Evolutionary conservation across 257 asterid genomes (phyloP).

Genomic region (Solanum paucissectum): DNA sequence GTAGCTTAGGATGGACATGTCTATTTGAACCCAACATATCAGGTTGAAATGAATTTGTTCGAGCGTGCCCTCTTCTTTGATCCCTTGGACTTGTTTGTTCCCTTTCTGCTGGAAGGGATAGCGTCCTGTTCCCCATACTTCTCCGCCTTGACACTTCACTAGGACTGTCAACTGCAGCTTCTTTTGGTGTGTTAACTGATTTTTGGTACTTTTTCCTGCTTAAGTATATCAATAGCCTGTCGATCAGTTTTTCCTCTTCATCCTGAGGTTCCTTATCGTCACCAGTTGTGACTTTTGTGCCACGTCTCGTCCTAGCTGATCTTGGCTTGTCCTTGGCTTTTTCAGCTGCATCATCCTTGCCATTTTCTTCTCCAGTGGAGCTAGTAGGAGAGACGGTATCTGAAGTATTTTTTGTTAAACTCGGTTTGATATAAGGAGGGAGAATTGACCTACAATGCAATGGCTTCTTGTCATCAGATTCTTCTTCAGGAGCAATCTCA

Average conservation of each 20-base stretch:
- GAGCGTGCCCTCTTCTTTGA: slow-evolving; percentile 20
- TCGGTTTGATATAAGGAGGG: slow-evolving; percentile 37
- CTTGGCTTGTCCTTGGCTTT: slow-evolving; percentile 18
- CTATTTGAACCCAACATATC: slow-evolving; percentile 21
- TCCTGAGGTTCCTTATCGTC: slow-evolving; percentile 11
- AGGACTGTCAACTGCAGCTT: background rate
- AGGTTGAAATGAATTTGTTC: slow-evolving; percentile 49
- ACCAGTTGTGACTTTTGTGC: slow-evolving; percentile 8
- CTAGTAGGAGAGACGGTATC: background rate
- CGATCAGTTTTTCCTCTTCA: slow-evolving; percentile 49
- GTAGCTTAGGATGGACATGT: slow-evolving; percentile 70
- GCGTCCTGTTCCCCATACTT: slow-evolving; percentile 22
- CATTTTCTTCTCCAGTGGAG: background rate
- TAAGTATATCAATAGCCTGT: slow-evolving; percentile 39
- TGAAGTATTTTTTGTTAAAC: slow-evolving; percentile 1
- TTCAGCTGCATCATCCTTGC: background rate
- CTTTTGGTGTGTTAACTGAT: slow-evolving; percentile 8
- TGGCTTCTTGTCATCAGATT: slow-evolving; percentile 13
- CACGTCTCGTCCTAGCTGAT: slow-evolving; percentile 40
- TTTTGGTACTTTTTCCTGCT: slow-evolving; percentile 31
- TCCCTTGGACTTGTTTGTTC: slow-evolving; percentile 11
- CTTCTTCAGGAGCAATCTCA: slow-evolving; percentile 9
- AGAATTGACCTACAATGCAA: slow-evolving; percentile 14
- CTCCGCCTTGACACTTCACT: slow-evolving; percentile 9
- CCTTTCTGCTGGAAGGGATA: slow-evolving; percentile 40